Evolutionary conservation across 805 yeast species (phyloP).

Genomic region (Metschnikowia dekortorum): DNA sequence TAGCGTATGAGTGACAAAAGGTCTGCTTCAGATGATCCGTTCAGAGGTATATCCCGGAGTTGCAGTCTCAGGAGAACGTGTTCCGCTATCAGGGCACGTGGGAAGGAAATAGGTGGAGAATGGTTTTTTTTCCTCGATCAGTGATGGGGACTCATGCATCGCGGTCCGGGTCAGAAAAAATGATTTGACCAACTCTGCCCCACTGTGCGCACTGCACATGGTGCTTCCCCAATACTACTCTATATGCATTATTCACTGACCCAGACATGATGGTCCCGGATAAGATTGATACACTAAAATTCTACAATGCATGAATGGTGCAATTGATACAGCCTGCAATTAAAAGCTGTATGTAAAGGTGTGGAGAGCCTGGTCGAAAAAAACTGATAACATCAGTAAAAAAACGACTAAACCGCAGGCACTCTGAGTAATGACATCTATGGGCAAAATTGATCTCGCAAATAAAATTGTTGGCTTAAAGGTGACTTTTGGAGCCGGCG

Average conservation of each 20-base stretch:
- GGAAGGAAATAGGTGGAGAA: not conserved
- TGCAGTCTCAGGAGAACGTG: not conserved
- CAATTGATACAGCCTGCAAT: not conserved
- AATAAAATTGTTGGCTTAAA: not conserved
- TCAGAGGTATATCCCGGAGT: not conserved
- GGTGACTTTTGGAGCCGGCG: not conserved
- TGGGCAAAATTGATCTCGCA: not conserved
- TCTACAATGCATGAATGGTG: not conserved
- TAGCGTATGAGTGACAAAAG: not conserved
- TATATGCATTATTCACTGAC: too few species aligned
- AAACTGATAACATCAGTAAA: not conserved
- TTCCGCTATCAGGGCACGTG: not conserved
- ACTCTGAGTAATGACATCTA: not conserved
- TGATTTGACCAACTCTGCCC: not conserved
- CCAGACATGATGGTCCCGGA: not conserved
- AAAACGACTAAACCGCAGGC: conserved; percentile 3
- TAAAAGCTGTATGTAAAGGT: not conserved
- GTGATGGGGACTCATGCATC: not conserved
- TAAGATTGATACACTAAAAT: not conserved
- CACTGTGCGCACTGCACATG: not conserved
- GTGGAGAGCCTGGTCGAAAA: not conserved
- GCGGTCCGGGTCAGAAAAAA: conserved; percentile 2
- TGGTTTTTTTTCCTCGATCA: not conserved
- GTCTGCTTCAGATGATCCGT: not conserved
- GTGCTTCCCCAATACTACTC: not conserved